Conservation (phyloP, 441 rosid species). For the Eruca vesicaria region DNA sequence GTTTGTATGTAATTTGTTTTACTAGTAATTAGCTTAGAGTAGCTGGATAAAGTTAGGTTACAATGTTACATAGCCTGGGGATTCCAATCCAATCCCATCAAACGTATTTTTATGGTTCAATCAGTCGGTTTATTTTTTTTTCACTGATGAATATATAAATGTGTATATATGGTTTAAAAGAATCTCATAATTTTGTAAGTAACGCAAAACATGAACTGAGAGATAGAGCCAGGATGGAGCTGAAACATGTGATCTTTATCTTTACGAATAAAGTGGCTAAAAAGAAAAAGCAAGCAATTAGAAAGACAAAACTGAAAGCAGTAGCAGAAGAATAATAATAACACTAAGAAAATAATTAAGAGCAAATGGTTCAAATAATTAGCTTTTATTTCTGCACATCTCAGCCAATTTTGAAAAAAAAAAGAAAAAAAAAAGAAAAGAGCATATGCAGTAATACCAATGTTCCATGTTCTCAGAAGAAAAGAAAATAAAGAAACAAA, state of each 20-base stretch:
- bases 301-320: conserved; percentile 25
- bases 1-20: not conserved
- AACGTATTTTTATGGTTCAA: not conserved
- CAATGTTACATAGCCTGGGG: not conserved
- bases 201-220: conserved; percentile 1
- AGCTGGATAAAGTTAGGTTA: not conserved
- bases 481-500: not conserved
- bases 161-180: not conserved
- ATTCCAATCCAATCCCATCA: not conserved
- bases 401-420: not conserved
- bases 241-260: conserved; percentile 39
- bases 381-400: not conserved
- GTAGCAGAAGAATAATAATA: conserved; percentile 11
- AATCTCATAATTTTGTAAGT: not conserved
- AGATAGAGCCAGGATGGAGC: conserved; percentile 28
- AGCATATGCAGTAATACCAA: conserved; percentile 19
- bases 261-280: conserved; percentile 35
- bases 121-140: not conserved
- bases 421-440: not conserved
- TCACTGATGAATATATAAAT: not conserved
- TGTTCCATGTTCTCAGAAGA: conserved; percentile 1
- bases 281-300: conserved; percentile 33
- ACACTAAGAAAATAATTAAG: conserved; percentile 17
- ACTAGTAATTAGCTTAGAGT: not conserved
- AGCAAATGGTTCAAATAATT: conserved; percentile 11